Conservation (phyloP, 306 rosid genomes). For the Dalbergia oliveri region DNA sequence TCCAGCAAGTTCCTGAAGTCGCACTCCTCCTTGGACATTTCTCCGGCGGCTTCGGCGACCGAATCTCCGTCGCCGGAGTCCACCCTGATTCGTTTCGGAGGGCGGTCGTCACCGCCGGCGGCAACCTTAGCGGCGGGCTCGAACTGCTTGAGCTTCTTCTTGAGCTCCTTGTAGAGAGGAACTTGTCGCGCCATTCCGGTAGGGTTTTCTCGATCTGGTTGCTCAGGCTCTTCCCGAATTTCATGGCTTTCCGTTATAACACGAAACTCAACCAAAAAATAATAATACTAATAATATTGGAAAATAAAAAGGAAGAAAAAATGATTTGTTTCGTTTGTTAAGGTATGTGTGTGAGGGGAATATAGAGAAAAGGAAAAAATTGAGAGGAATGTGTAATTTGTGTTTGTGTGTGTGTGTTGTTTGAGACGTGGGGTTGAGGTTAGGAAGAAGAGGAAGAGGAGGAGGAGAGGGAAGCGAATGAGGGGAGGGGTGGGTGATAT, state of each 20-base stretch:
- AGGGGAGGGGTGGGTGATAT: conserved; percentile 45
- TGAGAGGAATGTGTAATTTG: not conserved
- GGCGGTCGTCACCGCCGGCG: conserved; percentile 46
- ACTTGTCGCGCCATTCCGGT: conserved; percentile 97
- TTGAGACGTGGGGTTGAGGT: not conserved
- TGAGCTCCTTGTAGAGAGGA: conserved; percentile 90
- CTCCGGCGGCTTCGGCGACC: conserved; percentile 2
- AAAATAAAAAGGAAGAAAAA: not conserved
- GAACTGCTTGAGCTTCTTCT: conserved; percentile 83
- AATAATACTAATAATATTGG: not conserved
- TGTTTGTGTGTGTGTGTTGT: not conserved
- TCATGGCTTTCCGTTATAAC: conserved; percentile 56
- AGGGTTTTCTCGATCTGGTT: conserved; percentile 89
- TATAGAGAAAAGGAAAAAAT: not conserved
- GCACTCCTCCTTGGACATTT: conserved; percentile 71
- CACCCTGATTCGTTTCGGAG: conserved; percentile 62
- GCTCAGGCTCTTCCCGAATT: conserved; percentile 92
- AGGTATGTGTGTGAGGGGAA: not conserved
- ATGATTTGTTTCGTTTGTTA: not conserved
- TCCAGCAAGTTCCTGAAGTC: conserved; percentile 74
- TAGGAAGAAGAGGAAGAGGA: not conserved
- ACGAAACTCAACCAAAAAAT: not conserved
- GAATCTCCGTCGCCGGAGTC: conserved; percentile 43
- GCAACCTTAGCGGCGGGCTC: conserved; percentile 51
- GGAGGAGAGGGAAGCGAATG: not conserved